Conservation (phyloP, 2,329 filamentous ascomycete species). For the Dactylella cylindrospora region DNA sequence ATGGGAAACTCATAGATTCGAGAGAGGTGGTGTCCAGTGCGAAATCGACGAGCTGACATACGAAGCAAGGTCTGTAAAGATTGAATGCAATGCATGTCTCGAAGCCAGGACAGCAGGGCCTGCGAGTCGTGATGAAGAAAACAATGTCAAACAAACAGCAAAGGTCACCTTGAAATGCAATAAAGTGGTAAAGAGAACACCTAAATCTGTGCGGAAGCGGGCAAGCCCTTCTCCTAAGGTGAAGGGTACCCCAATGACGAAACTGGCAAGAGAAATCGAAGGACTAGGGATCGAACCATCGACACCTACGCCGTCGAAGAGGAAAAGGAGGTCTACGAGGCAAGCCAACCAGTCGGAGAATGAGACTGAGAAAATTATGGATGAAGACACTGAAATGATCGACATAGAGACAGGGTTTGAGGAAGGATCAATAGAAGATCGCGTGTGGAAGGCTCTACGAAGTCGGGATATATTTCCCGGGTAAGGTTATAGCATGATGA, state of each 20-base stretch:
- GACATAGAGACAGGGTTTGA: background rate
- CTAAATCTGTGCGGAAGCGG: background rate
- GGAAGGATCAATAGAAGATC: conserved; percentile 15
- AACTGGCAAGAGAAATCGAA: background rate
- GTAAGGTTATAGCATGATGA: too few species aligned
- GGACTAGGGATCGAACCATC: conserved; percentile 7
- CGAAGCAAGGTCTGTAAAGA: conserved; percentile 17
- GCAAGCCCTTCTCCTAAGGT: background rate
- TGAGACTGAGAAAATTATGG: background rate
- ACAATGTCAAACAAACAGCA: too few species aligned
- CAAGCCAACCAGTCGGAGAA: background rate
- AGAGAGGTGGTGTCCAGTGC: conserved; percentile 22
- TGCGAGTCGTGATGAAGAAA: too few species aligned
- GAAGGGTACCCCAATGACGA: background rate
- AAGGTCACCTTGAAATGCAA: too few species aligned
- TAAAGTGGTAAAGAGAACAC: background rate
- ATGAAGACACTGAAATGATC: background rate
- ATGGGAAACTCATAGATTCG: conserved; percentile 18
- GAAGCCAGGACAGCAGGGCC: conserved; percentile 2
- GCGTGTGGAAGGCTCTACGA: conserved; percentile 31
- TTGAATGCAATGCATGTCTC: conserved; percentile 24
- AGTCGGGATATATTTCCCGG: too few species aligned
- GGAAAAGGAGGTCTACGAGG: background rate
- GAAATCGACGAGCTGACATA: conserved; percentile 41
- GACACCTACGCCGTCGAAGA: background rate